Evolutionary conservation across 257 asterid genomes (phyloP).

Genomic region (Solanum chiquidenum): DNA sequence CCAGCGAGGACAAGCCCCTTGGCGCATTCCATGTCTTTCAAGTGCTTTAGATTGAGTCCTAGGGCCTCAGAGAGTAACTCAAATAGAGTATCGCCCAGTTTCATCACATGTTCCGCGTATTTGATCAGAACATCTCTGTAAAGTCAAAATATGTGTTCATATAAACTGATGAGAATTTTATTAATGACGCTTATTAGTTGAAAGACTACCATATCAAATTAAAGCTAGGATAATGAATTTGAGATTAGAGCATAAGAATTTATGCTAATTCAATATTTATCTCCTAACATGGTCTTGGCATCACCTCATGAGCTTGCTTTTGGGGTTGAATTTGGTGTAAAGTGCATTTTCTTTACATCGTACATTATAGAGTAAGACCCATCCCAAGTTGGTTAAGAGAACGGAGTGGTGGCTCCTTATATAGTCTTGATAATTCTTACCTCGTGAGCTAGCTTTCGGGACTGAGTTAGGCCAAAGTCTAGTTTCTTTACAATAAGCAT

Average conservation of each 20-base stretch:
- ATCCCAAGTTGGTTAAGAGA: too few species aligned
- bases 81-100: constrained; percentile 17
- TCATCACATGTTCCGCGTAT: constrained; percentile 16
- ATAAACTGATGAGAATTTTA: neutral
- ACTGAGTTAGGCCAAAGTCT: too few species aligned
- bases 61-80: constrained; percentile 27
- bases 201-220: neutral
- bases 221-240: neutral
- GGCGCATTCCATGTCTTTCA: constrained; percentile 21
- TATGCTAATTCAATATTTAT: neutral
- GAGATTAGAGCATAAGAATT: neutral
- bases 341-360: too few species aligned
- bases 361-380: too few species aligned
- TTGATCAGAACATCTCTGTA: constrained; percentile 20
- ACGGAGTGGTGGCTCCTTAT: too few species aligned
- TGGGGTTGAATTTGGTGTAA: too few species aligned
- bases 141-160: neutral
- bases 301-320: too few species aligned
- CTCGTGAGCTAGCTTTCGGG: too few species aligned
- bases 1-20: constrained; percentile 6
- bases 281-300: too few species aligned
- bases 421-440: too few species aligned
- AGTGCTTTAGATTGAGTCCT: constrained; percentile 18
- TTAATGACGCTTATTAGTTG: neutral
- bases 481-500: too few species aligned